A percentile compares a stretch with the other conserved stretches of the same genome.
These are phyloP conservation scores for Schizothecium vesticola DNA, from an alignment of 495 filamentous ascomycete genomes.

Conservation along the genomic window DNA sequence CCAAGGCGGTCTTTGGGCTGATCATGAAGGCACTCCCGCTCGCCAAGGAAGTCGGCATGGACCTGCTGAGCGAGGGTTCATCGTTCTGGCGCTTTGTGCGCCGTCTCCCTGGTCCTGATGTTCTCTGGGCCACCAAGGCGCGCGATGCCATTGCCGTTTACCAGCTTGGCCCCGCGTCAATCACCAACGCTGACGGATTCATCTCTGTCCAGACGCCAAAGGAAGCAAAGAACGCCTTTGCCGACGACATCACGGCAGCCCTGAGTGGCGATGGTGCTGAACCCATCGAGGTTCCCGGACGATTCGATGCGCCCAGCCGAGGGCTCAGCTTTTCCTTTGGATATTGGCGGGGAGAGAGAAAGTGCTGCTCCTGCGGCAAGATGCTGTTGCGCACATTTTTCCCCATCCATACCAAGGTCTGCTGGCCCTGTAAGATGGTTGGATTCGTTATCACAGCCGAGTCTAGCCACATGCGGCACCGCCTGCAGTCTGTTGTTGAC, in stretches of 20 bases:
- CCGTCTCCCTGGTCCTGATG: constrained; percentile 22
- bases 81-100: constrained; percentile 23
- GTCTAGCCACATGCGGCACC: constrained; percentile 21
- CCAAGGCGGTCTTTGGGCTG: constrained; percentile 18
- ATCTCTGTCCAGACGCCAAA: neutral
- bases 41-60: constrained; percentile 20
- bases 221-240: neutral
- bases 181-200: neutral
- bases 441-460: constrained; percentile 16
- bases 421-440: constrained; percentile 21
- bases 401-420: neutral
- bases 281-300: neutral
- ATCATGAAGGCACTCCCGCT: constrained; percentile 4
- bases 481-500: neutral
- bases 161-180: neutral
- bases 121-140: constrained; percentile 24
- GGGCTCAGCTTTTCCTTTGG: neutral
- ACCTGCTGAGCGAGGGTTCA: constrained; percentile 22
- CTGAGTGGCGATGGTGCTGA: constrained; percentile 16
- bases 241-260: constrained; percentile 21
- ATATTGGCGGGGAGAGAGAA: constrained; percentile 1
- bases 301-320: neutral
- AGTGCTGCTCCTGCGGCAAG: constrained; percentile 11
- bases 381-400: constrained; percentile 4
- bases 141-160: constrained; percentile 17